Evolutionary conservation across 2,329 filamentous ascomycete species (phyloP).

Genomic region (Ophiosphaerella narmari): DNA sequence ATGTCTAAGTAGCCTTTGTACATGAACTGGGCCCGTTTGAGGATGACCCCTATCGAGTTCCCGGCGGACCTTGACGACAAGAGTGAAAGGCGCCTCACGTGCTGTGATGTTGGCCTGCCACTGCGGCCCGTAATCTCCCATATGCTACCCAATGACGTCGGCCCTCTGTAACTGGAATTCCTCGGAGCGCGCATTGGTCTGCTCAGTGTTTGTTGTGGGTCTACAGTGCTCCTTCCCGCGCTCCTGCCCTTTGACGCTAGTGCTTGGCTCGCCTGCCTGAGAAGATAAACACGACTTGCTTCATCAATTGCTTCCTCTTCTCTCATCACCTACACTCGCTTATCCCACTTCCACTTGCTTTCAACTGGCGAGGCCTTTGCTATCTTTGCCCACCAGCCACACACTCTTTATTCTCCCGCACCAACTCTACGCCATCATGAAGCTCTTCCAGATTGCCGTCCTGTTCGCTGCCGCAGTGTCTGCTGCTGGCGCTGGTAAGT

Average conservation of each 20-base stretch:
- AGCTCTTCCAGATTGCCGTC: conserved; percentile 26
- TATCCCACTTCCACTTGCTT: conserved; percentile 13
- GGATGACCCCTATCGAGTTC: not conserved
- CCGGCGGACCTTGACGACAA: not conserved
- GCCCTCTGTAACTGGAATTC: not conserved
- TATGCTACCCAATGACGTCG: conserved; percentile 6
- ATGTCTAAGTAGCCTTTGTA: no score
- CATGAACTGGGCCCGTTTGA: not conserved
- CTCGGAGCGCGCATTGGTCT: not conserved
- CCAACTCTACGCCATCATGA: conserved; percentile 31
- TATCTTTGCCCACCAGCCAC: conserved; percentile 12
- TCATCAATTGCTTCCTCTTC: conserved; percentile 13
- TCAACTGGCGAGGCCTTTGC: conserved; percentile 18
- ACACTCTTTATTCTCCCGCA: conserved; percentile 24
- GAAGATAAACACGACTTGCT: conserved; percentile 12
- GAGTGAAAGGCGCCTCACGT: conserved; percentile 23
- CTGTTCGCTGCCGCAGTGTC: conserved; percentile 30
- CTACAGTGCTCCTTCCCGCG: conserved; percentile 18
- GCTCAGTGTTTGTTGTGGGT: conserved; percentile 18
- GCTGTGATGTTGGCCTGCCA: not conserved
- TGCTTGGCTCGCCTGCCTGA: conserved; percentile 22
- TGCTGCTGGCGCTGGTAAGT: conserved; percentile 24
- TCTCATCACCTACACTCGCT: conserved; percentile 34
- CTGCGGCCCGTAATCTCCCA: not conserved
- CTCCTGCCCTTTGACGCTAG: conserved; percentile 9